Base-by-base conservation (phyloP, 257 asterid genomes). In the Leptodermis oblonga region DNA sequence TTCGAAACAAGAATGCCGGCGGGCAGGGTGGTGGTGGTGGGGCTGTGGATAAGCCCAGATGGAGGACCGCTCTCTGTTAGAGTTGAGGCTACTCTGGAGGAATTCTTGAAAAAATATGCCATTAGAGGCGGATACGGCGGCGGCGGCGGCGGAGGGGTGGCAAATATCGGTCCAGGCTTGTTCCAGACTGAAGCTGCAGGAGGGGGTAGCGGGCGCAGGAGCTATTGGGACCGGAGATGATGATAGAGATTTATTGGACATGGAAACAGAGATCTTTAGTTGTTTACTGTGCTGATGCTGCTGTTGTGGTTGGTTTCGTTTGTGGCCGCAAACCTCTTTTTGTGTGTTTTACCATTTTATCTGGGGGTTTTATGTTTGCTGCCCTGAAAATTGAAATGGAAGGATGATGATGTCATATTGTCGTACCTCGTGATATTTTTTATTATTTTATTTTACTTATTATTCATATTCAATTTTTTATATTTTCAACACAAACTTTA, bases 91-190 rank as follows among this genome's bases (percentile, higher is more conserved):
- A 1, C 36, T 11, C 18, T 23, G n/a, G 31, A 62, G 51, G 71
- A 70, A 64, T 14, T 66, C 72, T 17, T 34, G 73, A 15, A 46
- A 25, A 3, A 48, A 1, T 7, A 43, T 23, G 17, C 49, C 71
- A 7, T 14, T 46, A 1, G 13, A 52, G 17, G 49, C 41, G 34
- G 22, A 28, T 25, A 54, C 2, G 37, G 34, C 8, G 46, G 17
- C 10, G 49, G 69, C 28, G 22, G 75, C 37, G 53, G 36, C 22
- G 69, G 41, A 9, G 36, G 79, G 55, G 76, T 64, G 76, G 34
- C 46, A 63, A 62, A 75, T 64, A 62, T 64, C 76, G 37, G 39
- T 65, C 79, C 79, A 75, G 63, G 70, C 65, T 54, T 75, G 76
- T 9, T 75, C 79, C 72, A 75, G 70, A 42, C 4, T 63, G 18